Evolutionary conservation across 768 basidiomycete species (phyloP).

Genomic region (Tubosaeta sp.): DNA sequence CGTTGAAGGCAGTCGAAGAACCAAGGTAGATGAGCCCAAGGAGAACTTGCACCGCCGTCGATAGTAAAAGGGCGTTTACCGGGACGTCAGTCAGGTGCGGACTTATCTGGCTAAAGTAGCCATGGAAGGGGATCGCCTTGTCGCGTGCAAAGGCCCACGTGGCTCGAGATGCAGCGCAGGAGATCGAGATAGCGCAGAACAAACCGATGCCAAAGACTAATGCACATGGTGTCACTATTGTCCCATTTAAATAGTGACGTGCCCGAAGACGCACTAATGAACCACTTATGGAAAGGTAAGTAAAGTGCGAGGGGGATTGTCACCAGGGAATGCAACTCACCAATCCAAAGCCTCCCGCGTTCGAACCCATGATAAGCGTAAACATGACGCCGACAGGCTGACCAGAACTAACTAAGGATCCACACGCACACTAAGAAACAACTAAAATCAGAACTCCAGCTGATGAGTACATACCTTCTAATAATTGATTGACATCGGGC

Average conservation of each 20-base stretch:
- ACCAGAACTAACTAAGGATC: slow-evolving; percentile 46
- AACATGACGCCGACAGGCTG: slow-evolving; percentile 65
- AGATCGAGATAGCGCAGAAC: slow-evolving; percentile 65
- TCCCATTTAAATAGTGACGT: too few relatives aligned
- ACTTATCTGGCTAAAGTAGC: slow-evolving; percentile 45
- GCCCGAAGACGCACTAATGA: slow-evolving; percentile 33
- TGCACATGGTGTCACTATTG: neutral
- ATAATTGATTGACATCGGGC: slow-evolving; percentile 50
- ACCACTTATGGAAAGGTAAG: slow-evolving; percentile 30
- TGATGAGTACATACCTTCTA: slow-evolving; percentile 40
- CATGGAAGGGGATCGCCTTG: slow-evolving; percentile 55
- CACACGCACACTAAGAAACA: slow-evolving; percentile 1
- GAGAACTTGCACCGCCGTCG: slow-evolving; percentile 52
- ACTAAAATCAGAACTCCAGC: neutral
- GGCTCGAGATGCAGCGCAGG: slow-evolving; percentile 62
- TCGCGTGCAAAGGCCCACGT: slow-evolving; percentile 73
- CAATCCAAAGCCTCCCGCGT: slow-evolving; percentile 59
- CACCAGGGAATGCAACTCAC: slow-evolving; percentile 30
- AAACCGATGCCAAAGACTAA: slow-evolving; percentile 51
- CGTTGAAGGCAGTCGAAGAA: slow-evolving; percentile 61
- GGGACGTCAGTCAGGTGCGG: slow-evolving; percentile 44
- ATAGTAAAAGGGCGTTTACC: slow-evolving; percentile 56
- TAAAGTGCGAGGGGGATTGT: neutral
- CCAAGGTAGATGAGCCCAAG: slow-evolving; percentile 63
- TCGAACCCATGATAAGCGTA: slow-evolving; percentile 56